Evolutionary conservation across 495 filamentous ascomycete species (phyloP), one percentile per base, ranked within the genome.

Genomic region (Neurospora terricola): DNA sequence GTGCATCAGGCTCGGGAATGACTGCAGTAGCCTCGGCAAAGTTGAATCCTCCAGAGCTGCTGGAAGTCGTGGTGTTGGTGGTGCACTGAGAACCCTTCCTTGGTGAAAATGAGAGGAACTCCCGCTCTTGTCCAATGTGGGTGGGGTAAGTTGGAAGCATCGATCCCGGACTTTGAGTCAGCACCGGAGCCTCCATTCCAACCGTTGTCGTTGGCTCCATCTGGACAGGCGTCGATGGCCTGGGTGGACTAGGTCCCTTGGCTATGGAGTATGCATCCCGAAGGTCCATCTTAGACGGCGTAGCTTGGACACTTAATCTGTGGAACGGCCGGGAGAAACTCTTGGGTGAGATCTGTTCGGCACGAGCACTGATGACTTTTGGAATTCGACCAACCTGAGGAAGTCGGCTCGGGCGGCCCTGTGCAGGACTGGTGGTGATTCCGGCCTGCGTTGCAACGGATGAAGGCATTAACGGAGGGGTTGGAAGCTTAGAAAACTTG

Each of bases 301-400:
- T 71, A 21, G 70, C 59, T 37, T 80, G 81, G 16, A 76, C 75
- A 73, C 77, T 78, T 72, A 76, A 75, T 73, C 72, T 79, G 78
- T 77, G 82, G 75, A 76, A 86, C 76, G 94, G 94, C 48, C 94
- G 85, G 2, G 94, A 97, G 78, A 96, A 97, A 18, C 94, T 97
- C 79, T 91, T 91, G 16, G 91, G 86, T 4, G 92, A 89, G 6
- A 90, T 90, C 71, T 86, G 87, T 74, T 92, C 89, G 42, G 90
- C 88, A 66, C 90, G 88, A 72, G 91, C 91, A 48, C 91, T 94
- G 42, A 95, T 88, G 12, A 98, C 93, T 76, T 90, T 90, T 27
- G 95, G 95, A 73, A 98, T 98, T 11, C 95, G 91, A 14, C 94
- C 95, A 71, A 98, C 90, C 76, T 94, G 94, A 43, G 90, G 88